Percentiles rank a stretch among this genome's conserved stretches.
These are phyloP conservation scores for Coprinopsis marcescibilis DNA, from an alignment of 768 basidiomycete species.

Conservation along the genomic window DNA sequence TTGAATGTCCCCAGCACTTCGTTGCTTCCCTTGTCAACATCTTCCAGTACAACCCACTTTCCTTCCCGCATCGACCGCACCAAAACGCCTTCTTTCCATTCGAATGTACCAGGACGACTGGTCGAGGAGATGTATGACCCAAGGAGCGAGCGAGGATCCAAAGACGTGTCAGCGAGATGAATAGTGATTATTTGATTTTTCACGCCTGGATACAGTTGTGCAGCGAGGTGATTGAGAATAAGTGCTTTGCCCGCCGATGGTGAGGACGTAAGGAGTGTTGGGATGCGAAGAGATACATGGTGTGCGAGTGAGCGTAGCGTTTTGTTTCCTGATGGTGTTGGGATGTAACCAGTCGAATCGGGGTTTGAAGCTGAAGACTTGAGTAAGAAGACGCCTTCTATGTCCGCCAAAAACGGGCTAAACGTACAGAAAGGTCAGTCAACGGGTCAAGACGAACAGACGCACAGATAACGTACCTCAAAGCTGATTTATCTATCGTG, in stretches of 20 bases:
- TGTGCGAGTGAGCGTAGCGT: slow-evolving; percentile 61
- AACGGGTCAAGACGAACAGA: slow-evolving; percentile 2
- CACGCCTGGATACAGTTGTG: slow-evolving; percentile 50
- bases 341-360: slow-evolving; percentile 41
- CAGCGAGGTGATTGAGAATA: slow-evolving; percentile 71
- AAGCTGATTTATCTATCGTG: slow-evolving; percentile 37
- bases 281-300: slow-evolving; percentile 61
- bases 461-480: slow-evolving; percentile 41
- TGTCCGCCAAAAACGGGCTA: slow-evolving; percentile 53
- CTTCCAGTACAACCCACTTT: slow-evolving; percentile 88
- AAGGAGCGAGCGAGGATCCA: slow-evolving; percentile 88
- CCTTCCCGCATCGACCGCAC: slow-evolving; percentile 87
- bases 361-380: slow-evolving; percentile 30
- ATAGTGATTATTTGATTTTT: slow-evolving; percentile 75
- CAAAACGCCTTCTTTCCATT: slow-evolving; percentile 94
- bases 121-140: slow-evolving; percentile 91
- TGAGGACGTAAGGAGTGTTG: slow-evolving; percentile 77
- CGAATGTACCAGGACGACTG: slow-evolving; percentile 78
- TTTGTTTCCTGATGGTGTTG: slow-evolving; percentile 53
- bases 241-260: slow-evolving; percentile 88
- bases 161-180: slow-evolving; percentile 90
- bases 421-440: slow-evolving; percentile 16
- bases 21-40: slow-evolving; percentile 83
- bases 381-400: slow-evolving; percentile 65
- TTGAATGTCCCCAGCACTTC: slow-evolving; percentile 88